Evolutionary conservation across 306 rosid species (phyloP).

Genomic region (Carpinus fangiana): DNA sequence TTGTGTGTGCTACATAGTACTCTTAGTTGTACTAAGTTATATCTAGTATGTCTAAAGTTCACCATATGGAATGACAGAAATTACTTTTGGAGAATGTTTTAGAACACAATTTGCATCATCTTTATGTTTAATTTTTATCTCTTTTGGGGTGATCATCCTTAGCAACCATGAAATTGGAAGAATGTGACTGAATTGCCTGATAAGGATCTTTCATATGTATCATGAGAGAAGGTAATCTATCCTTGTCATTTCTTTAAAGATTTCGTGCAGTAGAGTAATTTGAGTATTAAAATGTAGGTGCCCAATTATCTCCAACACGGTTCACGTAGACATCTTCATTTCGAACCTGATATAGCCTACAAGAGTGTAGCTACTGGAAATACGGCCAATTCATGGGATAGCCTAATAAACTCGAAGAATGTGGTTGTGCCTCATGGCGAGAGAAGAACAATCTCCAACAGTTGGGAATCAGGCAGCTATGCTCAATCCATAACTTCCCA

Average conservation of each 20-base stretch:
- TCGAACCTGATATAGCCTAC: slow-evolving; percentile 14
- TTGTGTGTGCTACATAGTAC: neutral
- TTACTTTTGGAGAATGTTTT: neutral
- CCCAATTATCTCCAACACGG: slow-evolving; percentile 15
- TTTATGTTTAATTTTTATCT: neutral
- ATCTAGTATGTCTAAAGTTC: too few species aligned
- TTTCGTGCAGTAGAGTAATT: neutral
- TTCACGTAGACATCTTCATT: slow-evolving; percentile 34
- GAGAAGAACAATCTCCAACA: neutral
- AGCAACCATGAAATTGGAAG: neutral
- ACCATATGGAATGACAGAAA: too few species aligned
- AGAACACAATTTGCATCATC: neutral
- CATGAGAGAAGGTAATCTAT: neutral
- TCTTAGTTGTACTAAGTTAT: too few species aligned
- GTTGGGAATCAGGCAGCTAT: neutral
- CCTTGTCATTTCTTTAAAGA: neutral
- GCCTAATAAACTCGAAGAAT: slow-evolving; percentile 7
- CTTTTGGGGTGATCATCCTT: neutral
- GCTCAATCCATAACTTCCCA: neutral
- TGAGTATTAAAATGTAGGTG: slow-evolving; percentile 13
- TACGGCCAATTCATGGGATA: neutral
- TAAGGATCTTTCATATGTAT: neutral
- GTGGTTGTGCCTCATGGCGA: neutral
- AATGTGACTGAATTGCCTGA: neutral
- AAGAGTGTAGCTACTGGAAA: slow-evolving; percentile 2